Evolutionary conservation across 2,329 filamentous ascomycete genomes (phyloP), one percentile per base, ranked within the genome.

Genomic region (Beauveria scarabaeidicola): DNA sequence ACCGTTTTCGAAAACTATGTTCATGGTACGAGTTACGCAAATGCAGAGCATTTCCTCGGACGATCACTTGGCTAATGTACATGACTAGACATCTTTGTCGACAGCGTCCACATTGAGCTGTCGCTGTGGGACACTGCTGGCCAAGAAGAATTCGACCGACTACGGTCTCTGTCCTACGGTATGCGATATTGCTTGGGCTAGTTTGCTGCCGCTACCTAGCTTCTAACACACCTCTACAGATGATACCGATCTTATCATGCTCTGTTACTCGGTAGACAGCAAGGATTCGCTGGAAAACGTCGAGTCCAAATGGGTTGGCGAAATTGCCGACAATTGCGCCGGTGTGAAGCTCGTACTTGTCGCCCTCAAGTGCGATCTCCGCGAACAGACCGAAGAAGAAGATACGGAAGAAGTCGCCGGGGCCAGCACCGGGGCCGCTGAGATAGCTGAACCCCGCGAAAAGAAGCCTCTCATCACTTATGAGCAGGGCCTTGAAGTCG

Each of bases 1-100:
- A 99, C 93, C 40, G 93, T 97, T 65, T 97, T 97, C 75, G 93
- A 99, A 74, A 99, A 99, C 77, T 99, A 97, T 75, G 93, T 99
- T 64, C 93, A 99, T 73, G 91, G 90, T 95, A 82, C 71, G 81
- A 59, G 6, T 7, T 21, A 21, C 10, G 10, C 23, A 23, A 43
- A 51, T 21, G 5, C 27, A 11, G 11, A 10, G 17, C 32, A 36
- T 27, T 51, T 21, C 7, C 43, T 25, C 25, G 40, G 38, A 46
- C 25, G 21, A 21, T 46, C 62, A 61, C 52, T 65, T 61, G 47
- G 56, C 55, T 56, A 59, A 64, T 41, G 41, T 29, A 8, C 7
- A 36, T 17, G 43, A 13, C 9, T 67, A 94, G 93, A 99, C 73
- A 97, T 99, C 74, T 99, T 96, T 74, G 94, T 99, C 72, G 94